phyloP scores from a whole-genome alignment of 352 stramenopile genomes.

The Phytophthora sansomeana region DNA sequence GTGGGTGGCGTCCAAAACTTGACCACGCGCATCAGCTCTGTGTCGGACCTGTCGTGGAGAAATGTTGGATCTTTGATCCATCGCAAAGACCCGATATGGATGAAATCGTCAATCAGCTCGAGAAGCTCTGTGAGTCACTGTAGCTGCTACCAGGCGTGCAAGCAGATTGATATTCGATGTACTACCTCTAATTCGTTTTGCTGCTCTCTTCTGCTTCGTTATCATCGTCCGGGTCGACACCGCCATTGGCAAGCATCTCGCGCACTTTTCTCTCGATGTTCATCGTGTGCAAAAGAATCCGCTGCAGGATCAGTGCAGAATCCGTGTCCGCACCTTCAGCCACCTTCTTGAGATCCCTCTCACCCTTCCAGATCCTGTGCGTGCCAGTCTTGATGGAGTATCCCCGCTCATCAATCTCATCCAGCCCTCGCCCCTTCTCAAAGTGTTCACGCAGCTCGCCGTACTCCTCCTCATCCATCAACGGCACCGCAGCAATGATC shows the following conservation, averaged over 20 bases:
- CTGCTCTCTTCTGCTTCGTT: constrained; percentile 18
- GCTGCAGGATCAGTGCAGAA: constrained; percentile 78
- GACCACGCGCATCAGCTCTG: constrained; percentile 11
- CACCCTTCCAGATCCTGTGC: constrained; percentile 69
- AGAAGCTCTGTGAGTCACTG: constrained; percentile 14
- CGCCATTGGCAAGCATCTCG: constrained; percentile 48
- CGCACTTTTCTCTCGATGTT: constrained; percentile 71
- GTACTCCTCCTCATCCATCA: constrained; percentile 78
- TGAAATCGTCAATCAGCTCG: constrained; percentile 24
- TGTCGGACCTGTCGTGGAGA: constrained; percentile 29
- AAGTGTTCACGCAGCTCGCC: constrained; percentile 69
- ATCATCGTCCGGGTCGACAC: constrained; percentile 23
- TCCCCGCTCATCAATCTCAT: constrained; percentile 71
- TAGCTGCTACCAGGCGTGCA: background rate
- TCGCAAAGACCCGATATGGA: constrained; percentile 33
- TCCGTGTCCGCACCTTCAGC: constrained; percentile 59
- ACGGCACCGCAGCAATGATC: constrained; percentile 74
- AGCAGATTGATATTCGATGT: constrained; percentile 4
- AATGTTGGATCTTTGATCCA: constrained; percentile 45
- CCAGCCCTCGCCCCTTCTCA: constrained; percentile 58
- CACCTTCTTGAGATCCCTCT: constrained; percentile 65
- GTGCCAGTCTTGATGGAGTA: constrained; percentile 64
- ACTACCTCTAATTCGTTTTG: constrained; percentile 10
- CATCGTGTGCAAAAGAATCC: constrained; percentile 74
- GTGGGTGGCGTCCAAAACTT: constrained; percentile 28